Percentiles rank a stretch among this genome's conserved stretches.
phyloP scores from a whole-genome alignment of 352 stramenopile genomes.

The Globisporangium takayamanum region DNA sequence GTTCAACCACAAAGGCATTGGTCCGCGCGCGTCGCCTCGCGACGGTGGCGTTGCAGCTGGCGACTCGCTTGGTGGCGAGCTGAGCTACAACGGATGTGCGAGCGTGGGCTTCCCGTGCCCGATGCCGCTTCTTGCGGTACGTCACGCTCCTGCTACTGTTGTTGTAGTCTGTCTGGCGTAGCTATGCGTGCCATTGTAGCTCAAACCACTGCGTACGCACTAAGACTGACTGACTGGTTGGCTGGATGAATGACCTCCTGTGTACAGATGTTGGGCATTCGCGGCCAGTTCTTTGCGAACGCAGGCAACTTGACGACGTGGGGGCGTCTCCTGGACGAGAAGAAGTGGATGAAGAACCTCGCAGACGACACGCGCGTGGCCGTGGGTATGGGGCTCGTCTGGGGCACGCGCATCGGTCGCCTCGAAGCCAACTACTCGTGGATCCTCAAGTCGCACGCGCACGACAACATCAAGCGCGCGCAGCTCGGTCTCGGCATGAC shows the following conservation, averaged over 20 bases:
- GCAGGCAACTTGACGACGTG: constrained; percentile 87
- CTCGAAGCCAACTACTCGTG: constrained; percentile 91
- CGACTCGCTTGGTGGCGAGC: constrained; percentile 84
- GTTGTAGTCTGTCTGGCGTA: neutral
- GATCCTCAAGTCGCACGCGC: constrained; percentile 75
- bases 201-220: neutral
- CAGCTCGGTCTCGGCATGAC: constrained; percentile 82
- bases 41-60: constrained; percentile 79
- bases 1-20: constrained; percentile 89
- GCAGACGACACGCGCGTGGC: constrained; percentile 81
- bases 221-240: neutral
- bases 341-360: constrained; percentile 89
- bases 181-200: neutral
- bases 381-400: constrained; percentile 83
- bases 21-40: constrained; percentile 77
- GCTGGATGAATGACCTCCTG: constrained; percentile 1
- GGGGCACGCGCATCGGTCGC: constrained; percentile 77
- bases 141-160: constrained; percentile 11
- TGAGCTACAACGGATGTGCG: constrained; percentile 83
- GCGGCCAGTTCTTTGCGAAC: constrained; percentile 87
- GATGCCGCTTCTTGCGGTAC: constrained; percentile 71
- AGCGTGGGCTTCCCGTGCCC: constrained; percentile 85
- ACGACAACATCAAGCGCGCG: constrained; percentile 83
- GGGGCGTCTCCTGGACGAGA: constrained; percentile 74
- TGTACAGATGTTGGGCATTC: constrained; percentile 68